Evolutionary conservation across 257 asterid species (phyloP), one percentile per base, ranked within the genome.

Genomic region (Fraxinus cuspidata): DNA sequence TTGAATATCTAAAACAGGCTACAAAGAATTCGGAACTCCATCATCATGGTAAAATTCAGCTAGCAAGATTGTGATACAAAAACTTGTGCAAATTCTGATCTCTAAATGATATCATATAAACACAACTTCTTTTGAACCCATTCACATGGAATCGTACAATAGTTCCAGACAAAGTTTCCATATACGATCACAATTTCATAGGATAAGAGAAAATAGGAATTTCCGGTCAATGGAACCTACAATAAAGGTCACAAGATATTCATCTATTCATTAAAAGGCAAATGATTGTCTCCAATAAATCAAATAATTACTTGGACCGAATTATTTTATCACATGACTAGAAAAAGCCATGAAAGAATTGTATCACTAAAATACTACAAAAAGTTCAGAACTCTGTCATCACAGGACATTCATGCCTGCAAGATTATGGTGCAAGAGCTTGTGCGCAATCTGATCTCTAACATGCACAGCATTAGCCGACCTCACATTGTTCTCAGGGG

Each of bases 381-480:
- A 31, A 72, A 10, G 7, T 32, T 37, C 4, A 21, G 18, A 18
- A 8, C 69, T 25, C 34, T 19, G 19, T 79, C 35, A 44, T 74
- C 67, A 77, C n/a, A 74, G 28, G 70, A 56, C 70, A 71, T 38
- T 40, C 27, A 51, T 70, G 16, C 78, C 82, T 4, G 78, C 87
- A 44, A 53, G 44, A 76, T 69, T 42, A 6, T 79, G 89, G 67
- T 86, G 89, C 83, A 86, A 68, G 16, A 86, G 75, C 78, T 81
- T 83, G 65, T 83, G 87, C 2, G 86, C 86, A 40, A 86, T 81
- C 75, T 77, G 80, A 70, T 86, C 89, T 15, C 87, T 82, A 5
- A 77, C 78, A 2, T 40, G 77, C 80, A 66, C 15, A 1, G 86
- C 84, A 68, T 77, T 77, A 4, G 68, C 80, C 32, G 86, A 84